Conservation (phyloP, 2,329 filamentous ascomycete species). For the Elsinoe ampelina region DNA sequence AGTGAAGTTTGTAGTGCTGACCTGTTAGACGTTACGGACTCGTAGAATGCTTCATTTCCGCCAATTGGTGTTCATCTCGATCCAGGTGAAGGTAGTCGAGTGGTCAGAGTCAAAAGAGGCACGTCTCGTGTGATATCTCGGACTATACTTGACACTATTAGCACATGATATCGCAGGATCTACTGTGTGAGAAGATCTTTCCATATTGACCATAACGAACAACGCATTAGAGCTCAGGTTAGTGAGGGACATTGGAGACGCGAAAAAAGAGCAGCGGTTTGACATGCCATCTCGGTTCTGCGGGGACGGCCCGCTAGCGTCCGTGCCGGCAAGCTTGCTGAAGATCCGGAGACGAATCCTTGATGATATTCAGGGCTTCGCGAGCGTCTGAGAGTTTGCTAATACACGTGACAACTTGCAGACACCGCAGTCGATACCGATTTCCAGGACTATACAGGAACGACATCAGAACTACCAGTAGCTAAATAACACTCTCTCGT, state of each 20-base stretch:
- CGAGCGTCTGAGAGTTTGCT: no score
- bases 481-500: no score
- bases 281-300: not conserved
- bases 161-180: no score
- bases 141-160: no score
- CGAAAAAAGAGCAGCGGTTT: not conserved
- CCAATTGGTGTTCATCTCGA: not conserved
- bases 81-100: not conserved
- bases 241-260: not conserved
- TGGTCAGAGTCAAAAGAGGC: not conserved
- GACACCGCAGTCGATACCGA: no score
- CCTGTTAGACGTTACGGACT: conserved; percentile 3
- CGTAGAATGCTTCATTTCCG: not conserved
- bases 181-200: no score
- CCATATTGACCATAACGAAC: not conserved
- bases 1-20: not conserved
- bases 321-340: not conserved
- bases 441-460: not conserved
- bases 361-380: no score
- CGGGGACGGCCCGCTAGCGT: conserved; percentile 1
- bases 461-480: not conserved
- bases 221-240: not conserved
- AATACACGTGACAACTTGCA: no score
- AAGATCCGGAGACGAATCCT: not conserved
- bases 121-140: not conserved